Base-by-base conservation (phyloP, 371 early-diverging fungal species). In the Circinella umbellata region DNA sequence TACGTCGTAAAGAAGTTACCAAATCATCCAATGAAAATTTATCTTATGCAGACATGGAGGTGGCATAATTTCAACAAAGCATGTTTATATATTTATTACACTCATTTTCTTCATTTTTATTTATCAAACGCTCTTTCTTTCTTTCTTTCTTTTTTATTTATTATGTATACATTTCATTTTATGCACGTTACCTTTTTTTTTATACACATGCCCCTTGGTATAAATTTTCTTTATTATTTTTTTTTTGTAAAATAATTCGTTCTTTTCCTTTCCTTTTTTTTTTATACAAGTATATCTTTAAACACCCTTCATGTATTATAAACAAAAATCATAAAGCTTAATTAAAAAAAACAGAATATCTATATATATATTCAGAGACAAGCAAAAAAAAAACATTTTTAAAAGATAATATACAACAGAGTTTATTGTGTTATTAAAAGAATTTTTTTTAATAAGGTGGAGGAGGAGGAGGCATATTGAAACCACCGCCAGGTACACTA, bases 1-100 rank as follows among this genome's bases (percentile, higher is more conserved):
- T 35, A 11, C 47, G 18, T 13, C 66, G 57, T 63, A 27, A 42
- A 61, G 42, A 69, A 37, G 53, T 37, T 13, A 53, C 14, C 55
- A 51, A 63, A 27, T 36, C 35, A 4, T 14, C 54, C 7, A 68
- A 68, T 14, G 48, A 64, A 15, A 51, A 51, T 27, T 51, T 72
- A 36, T 53, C 72, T 5, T 48, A 47, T 27, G 72, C 72, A 36
- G 72, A 72, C 59, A 72, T 72, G 72, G 68, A 72, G 36, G 14
- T 71, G 5, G 60, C 38, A 36, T 69, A 54, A 53, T 18, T 65
- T 9, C 51, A 42, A 39, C 39, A 10, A 6, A 39, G 4, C 39
- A 39, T 47, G 49, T 34, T 4, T 10, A 27, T 35, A 65, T 53
- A 49, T 14, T 34, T 54, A 13, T 1, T 4, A 6, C 48, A 13